Conservation (phyloP, 371 early-diverging fungal species). For the Umbelopsis sp. region DNA sequence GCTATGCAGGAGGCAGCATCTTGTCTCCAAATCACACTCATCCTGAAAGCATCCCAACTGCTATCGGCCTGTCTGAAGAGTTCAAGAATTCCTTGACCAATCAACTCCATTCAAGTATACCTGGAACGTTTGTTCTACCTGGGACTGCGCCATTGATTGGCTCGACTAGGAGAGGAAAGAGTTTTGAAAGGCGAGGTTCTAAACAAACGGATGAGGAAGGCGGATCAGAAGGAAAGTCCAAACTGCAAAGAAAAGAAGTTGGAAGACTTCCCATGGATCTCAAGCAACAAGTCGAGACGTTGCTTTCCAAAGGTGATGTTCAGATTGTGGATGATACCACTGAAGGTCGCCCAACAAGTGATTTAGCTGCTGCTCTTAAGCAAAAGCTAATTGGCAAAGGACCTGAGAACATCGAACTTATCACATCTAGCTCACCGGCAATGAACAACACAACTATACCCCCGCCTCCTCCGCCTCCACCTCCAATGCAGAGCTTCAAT, state of each 20-base stretch:
- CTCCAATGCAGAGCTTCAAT: constrained; percentile 16
- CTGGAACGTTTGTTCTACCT: constrained; percentile 47
- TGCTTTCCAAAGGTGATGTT: background rate
- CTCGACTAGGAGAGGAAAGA: constrained; percentile 39
- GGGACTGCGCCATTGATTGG: constrained; percentile 49
- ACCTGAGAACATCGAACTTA: background rate
- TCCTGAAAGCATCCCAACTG: constrained; percentile 25
- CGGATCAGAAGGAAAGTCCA: background rate
- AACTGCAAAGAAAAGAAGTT: constrained; percentile 14
- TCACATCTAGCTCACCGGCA: background rate
- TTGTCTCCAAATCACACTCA: constrained; percentile 6
- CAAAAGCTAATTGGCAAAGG: background rate
- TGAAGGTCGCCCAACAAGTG: background rate
- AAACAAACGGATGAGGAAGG: background rate
- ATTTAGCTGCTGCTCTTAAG: background rate
- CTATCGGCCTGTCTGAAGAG: constrained; percentile 45
- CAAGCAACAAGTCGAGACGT: background rate
- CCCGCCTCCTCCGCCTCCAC: constrained; percentile 25
- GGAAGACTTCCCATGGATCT: constrained; percentile 6
- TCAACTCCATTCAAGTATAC: constrained; percentile 48
- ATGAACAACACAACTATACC: background rate
- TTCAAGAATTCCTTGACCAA: constrained; percentile 50
- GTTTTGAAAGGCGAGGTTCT: background rate
- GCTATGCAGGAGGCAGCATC: background rate
- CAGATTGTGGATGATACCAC: background rate